Evolutionary conservation across 768 basidiomycete genomes (phyloP), one percentile per base, ranked within the genome.

Genomic region (Cantharellus anzutake): DNA sequence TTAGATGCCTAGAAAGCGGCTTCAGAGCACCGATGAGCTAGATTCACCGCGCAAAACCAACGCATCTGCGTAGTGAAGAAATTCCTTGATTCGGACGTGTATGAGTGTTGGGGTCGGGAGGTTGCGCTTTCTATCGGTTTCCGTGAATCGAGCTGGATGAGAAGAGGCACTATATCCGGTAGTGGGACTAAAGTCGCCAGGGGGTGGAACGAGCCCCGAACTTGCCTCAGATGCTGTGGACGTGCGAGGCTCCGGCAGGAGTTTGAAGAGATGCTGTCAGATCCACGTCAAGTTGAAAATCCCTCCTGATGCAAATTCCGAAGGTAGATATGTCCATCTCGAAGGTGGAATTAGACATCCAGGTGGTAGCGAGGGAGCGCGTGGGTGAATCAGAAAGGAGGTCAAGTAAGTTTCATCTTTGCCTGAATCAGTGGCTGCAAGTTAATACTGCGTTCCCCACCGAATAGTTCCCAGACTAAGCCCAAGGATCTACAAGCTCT

Each of bases 131-230:
- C 7, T 20, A 48, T 48, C 44, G 44, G 44, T 7, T 48, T 48
- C 20, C 44, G 44, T 20, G 20, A 48, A 48, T 7, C 44, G 7
- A 7, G 7, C 44, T 48, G 44, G 44, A 48, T 48, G 7, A 7
- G 44, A 48, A 48, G 44, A 48, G 96, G 96, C 61, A 89, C 92
- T 0, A 98, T 97, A 90, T 92, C 92, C 14, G 94, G 93, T 42
- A 94, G 94, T 65, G 96, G 96, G 1, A 80, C 73, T 4, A 76
- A 81, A 16, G 84, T 84, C 3, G 72, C 77, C 3, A 76, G 44
- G 80, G 16, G 96, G 96, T 7, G 84, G 80, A 0, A 98, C 98
- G 94, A 92, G 86, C 71, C 87, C 86, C 42, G 96, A 91, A 71
- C 73, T 89, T 20, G 78, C 84, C 0, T 74, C 82, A 4, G 89